A percentile compares a stretch with the other conserved stretches of the same genome.
phyloP scores from a whole-genome alignment of 2,329 filamentous ascomycete genomes.

The Berkeleyomyces basicola region DNA sequence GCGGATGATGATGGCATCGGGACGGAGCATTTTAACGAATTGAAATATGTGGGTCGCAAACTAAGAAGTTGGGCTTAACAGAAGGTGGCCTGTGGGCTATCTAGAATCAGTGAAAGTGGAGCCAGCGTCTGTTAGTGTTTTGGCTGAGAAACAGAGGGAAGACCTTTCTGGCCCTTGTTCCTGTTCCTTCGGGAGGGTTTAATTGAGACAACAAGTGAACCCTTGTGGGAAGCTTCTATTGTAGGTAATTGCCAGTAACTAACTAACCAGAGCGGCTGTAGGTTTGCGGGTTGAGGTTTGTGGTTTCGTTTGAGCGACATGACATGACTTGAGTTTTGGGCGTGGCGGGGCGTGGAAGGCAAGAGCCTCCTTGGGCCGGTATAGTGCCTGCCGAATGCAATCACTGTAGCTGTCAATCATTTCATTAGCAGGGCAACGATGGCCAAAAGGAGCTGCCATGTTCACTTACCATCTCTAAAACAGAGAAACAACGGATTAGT shows the following conservation, averaged over 20 bases:
- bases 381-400: background rate
- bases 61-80: slow-evolving; percentile 2
- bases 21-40: slow-evolving; percentile 12
- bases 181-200: slow-evolving; percentile 4
- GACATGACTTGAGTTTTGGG: background rate
- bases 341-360: background rate
- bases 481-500: background rate
- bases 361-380: background rate
- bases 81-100: background rate
- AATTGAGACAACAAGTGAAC: background rate
- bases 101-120: background rate
- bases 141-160: background rate
- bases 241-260: background rate
- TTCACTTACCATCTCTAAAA: background rate
- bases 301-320: background rate
- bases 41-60: slow-evolving; percentile 3
- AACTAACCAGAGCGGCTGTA: too few species aligned
- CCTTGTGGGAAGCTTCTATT: background rate
- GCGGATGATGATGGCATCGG: slow-evolving; percentile 10
- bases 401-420: background rate
- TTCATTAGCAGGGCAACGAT: background rate
- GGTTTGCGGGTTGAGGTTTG: too few species aligned
- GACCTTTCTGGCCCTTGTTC: background rate
- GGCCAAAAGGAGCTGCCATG: background rate
- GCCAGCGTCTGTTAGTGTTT: background rate